These are phyloP conservation scores for Lepraria neglecta DNA, from an alignment of 495 filamentous ascomycete species.

Conservation along the genomic window DNA sequence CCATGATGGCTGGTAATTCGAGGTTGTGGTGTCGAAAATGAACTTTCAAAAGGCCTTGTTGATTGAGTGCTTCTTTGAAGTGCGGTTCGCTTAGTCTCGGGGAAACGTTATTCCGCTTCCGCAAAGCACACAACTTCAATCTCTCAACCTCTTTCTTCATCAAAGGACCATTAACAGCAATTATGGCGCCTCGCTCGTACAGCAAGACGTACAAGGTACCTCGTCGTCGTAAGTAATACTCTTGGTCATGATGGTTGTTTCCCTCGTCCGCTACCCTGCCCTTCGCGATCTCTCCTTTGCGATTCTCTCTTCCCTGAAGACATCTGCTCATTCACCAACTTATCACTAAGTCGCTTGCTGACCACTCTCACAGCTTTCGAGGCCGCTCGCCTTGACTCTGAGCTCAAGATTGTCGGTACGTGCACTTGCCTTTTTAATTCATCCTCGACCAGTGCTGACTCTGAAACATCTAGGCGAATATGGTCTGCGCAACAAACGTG, in stretches of 20 bases:
- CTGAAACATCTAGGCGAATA: slow-evolving; percentile 53
- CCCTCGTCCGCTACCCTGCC: too few species aligned
- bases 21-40: slow-evolving; percentile 8
- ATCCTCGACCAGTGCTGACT: too few species aligned
- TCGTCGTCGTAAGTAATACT: slow-evolving; percentile 50
- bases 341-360: slow-evolving; percentile 24
- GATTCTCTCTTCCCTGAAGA: too few species aligned
- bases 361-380: slow-evolving; percentile 64
- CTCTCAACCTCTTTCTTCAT: too few species aligned
- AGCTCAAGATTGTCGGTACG: slow-evolving; percentile 89
- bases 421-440: too few species aligned
- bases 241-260: not conserved
- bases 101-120: not conserved
- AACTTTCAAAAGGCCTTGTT: too few species aligned
- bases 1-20: slow-evolving; percentile 61
- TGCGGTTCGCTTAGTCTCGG: not conserved
- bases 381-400: slow-evolving; percentile 98
- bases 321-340: too few species aligned
- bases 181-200: slow-evolving; percentile 64
- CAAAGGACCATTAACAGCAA: slow-evolving; percentile 27
- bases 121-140: too few species aligned
- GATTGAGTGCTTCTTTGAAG: slow-evolving; percentile 1
- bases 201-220: slow-evolving; percentile 99
- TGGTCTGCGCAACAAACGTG: slow-evolving; percentile 99
- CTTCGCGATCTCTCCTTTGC: too few species aligned